Evolutionary conservation across 106 monocot species (phyloP), one percentile per base, ranked within the genome.

Genomic region (Platanthera guangdongensis): DNA sequence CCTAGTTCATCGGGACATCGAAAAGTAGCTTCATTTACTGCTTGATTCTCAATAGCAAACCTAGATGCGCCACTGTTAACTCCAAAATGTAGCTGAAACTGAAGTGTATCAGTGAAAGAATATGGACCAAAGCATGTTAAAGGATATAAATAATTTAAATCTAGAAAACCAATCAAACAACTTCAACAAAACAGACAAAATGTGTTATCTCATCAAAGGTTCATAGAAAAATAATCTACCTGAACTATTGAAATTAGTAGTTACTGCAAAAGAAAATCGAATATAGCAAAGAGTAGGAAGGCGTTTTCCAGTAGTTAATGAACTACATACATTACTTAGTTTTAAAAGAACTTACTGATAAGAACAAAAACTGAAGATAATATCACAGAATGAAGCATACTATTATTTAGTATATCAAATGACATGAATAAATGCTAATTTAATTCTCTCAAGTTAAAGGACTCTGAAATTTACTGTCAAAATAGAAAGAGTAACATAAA

Each of bases 1-100:
- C 97, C 93, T 51, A 94, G 82, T 73, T 97, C 91, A 85, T 97
- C 97, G 60, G 97, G 87, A 69, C 93, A 93, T 50, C 93, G 86
- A 75, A 97, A 97, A 50, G 89, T 91, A 65, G 97, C 93, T 76
- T 97, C 97, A 79, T 97, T 97, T 39, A 94, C 81, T 50, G 97
- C 97, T 80, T 97, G 97, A 51, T 57, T 91, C 77, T 97, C 97
- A 18, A 97, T 72, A 46, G 97, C 91, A 83, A 97, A 97, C 81
- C 82, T 91, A 73, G 81, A 74, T 73, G 94, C 87, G 69, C 94
- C 97, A 84, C 93, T 94, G 75, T 94, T 97, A 22, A 97, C 93
- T 81, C 97, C 97, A 83, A 97, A 81, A 80, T 97, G 97, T 50
- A 97, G 54, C 97, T 97, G 83, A 79, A n/a, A 64, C 14, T 57